Evolutionary conservation across 2,329 filamentous ascomycete genomes (phyloP).

Genomic region (Cephalotrichum gorgonifer): DNA sequence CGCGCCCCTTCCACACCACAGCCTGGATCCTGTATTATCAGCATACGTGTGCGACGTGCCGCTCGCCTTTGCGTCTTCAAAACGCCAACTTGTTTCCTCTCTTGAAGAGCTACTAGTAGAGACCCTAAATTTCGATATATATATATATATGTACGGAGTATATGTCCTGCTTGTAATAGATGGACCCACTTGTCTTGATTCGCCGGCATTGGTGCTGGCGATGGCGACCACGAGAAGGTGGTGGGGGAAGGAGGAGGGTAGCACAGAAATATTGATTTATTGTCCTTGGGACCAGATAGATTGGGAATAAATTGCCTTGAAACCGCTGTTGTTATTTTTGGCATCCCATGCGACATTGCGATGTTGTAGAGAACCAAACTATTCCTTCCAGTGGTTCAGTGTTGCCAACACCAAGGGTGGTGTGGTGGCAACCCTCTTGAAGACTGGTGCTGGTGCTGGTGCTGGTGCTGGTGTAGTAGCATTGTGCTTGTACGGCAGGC

Average conservation of each 20-base stretch:
- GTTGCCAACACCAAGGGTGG: too few species aligned
- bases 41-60: too few species aligned
- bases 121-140: too few species aligned
- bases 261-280: neutral
- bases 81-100: neutral
- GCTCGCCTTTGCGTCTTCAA: too few species aligned
- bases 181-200: too few species aligned
- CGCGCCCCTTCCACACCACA: conserved; percentile 1
- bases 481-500: too few species aligned
- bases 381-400: neutral
- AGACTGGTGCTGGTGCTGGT: too few species aligned
- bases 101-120: neutral
- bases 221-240: conserved; percentile 6
- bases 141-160: too few species aligned
- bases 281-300: neutral
- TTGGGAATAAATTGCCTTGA: neutral
- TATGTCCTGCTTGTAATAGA: too few species aligned
- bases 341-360: neutral
- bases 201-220: too few species aligned
- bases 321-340: neutral
- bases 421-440: neutral
- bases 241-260: neutral
- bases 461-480: too few species aligned
- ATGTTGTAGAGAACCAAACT: neutral
- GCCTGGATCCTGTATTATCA: too few species aligned